Percentiles rank a stretch among this genome's conserved stretches.
Conservation (phyloP, 768 basidiomycete genomes). For the Boletus sp. region DNA sequence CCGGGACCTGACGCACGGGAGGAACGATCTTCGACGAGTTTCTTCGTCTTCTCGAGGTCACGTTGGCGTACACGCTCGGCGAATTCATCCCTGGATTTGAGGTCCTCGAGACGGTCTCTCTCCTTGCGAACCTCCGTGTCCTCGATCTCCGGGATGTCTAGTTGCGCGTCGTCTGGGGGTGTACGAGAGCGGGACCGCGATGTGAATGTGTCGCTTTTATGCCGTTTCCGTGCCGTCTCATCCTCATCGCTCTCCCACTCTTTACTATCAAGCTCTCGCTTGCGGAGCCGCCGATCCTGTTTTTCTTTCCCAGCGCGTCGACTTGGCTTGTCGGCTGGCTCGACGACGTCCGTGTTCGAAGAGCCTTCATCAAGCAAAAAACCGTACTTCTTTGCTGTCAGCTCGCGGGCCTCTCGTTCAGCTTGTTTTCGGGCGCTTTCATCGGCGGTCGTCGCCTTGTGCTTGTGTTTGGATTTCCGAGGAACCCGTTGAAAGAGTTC, state of each 20-base stretch:
- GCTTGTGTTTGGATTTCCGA: slow-evolving; percentile 72
- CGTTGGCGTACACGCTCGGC: slow-evolving; percentile 81
- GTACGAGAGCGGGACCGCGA: slow-evolving; percentile 24
- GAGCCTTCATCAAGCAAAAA: slow-evolving; percentile 88
- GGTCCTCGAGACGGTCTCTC: slow-evolving; percentile 72
- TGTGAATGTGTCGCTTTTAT: slow-evolving; percentile 46
- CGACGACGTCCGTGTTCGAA: slow-evolving; percentile 39
- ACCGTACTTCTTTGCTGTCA: slow-evolving; percentile 72
- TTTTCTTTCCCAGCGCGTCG: slow-evolving; percentile 42
- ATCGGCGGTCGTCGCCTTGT: slow-evolving; percentile 36
- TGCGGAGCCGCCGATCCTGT: slow-evolving; percentile 67
- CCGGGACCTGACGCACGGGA: slow-evolving; percentile 64
- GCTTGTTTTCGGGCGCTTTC: slow-evolving; percentile 58
- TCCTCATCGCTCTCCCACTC: slow-evolving; percentile 95
- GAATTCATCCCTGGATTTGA: slow-evolving; percentile 89
- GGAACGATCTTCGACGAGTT: slow-evolving; percentile 88
- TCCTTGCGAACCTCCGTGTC: slow-evolving; percentile 72
- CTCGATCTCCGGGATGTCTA: slow-evolving; percentile 64
- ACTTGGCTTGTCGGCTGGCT: slow-evolving; percentile 31
- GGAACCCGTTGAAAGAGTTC: slow-evolving; percentile 79
- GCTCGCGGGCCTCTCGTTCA: slow-evolving; percentile 70
- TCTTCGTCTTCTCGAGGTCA: slow-evolving; percentile 85
- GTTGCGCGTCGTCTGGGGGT: slow-evolving; percentile 32
- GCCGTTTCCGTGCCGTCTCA: slow-evolving; percentile 66
- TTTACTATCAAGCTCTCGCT: slow-evolving; percentile 75